Evolutionary conservation across 192 early-diverging fungal species (phyloP), one percentile per base, ranked within the genome.

Genomic region (Coemansia umbellata): DNA sequence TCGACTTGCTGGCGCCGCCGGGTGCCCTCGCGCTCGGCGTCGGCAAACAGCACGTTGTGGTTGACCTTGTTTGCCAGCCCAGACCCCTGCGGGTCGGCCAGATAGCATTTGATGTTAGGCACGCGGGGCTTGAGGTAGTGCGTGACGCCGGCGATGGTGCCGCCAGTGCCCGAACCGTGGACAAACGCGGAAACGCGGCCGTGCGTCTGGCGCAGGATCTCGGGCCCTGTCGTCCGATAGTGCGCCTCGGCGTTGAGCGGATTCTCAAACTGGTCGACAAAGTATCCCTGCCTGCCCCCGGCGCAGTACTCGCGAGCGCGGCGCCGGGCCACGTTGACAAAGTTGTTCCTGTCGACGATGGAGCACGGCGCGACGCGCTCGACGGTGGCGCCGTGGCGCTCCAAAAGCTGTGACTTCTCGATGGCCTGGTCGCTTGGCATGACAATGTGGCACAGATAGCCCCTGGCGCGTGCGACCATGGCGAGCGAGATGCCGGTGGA

Each of bases 221-320:
- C 95, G 1, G 94, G 93, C 0, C 88, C 95, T 8, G 95, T 98
- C 2, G 82, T 86, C 1, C 61, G 54, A 57, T 81, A 93, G 65
- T 96, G 94, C 0, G 84, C 84, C 35, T 89, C 63, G 42, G 81
- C 83, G 61, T 97, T 98, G 32, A 85, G 82, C 49, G 83, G 75
- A 49, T 90, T 98, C 60, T 98, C 95, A 61, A 98, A 98, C 67
- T 98, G 95, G 67, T 98, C 85, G 2, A 87, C 89, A 81, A 88
- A 96, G 77, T 79, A 89, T 47, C 86, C 85, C 1, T n/a, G 24
- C 3, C 43, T 35, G 2, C 33, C 4, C 9, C 33, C 35, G 0
- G 21, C 19, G 28, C 57, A 47, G 66, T 84, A 91, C 47, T 88
- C 82, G 4, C 74, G 51, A 1, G 95, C 94, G 0, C 91, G 79